These are phyloP conservation scores for Naganishia cerealis DNA, from an alignment of 1,284 basidiomycete genomes.

Conservation along the genomic window DNA sequence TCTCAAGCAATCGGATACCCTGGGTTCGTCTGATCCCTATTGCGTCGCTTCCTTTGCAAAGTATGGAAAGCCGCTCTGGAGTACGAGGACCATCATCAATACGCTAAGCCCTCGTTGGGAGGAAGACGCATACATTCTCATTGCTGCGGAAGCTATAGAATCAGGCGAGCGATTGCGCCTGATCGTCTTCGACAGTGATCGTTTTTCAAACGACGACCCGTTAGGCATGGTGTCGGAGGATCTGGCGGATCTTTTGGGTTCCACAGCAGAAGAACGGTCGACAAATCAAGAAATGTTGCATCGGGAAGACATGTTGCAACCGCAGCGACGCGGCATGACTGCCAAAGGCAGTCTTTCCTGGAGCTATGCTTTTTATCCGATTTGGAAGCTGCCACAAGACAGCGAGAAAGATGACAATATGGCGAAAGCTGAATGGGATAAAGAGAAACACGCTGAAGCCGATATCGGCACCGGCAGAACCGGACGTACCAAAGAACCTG, in stretches of 20 bases:
- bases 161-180: constrained; percentile 50
- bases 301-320: constrained; percentile 42
- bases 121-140: constrained; percentile 51
- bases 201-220: constrained; percentile 55
- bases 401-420: constrained; percentile 37
- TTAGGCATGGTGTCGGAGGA: constrained; percentile 54
- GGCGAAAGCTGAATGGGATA: constrained; percentile 27
- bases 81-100: constrained; percentile 50
- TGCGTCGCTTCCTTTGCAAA: constrained; percentile 48
- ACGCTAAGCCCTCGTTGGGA: constrained; percentile 51
- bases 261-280: constrained; percentile 35
- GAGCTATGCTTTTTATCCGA: constrained; percentile 49
- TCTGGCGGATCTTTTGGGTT: constrained; percentile 50
- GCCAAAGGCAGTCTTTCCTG: constrained; percentile 46
- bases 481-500: constrained; percentile 20
- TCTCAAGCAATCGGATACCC: constrained; percentile 48
- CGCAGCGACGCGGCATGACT: constrained; percentile 45
- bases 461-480: constrained; percentile 26
- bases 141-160: constrained; percentile 48
- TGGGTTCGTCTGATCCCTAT: constrained; percentile 54
- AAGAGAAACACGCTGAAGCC: constrained; percentile 4
- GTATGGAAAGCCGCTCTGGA: constrained; percentile 51
- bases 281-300: constrained; percentile 38
- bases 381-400: constrained; percentile 48
- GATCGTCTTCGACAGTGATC: constrained; percentile 52